Evolutionary conservation across 2,329 filamentous ascomycete species (phyloP).

Genomic region (Clonostachys rosea): DNA sequence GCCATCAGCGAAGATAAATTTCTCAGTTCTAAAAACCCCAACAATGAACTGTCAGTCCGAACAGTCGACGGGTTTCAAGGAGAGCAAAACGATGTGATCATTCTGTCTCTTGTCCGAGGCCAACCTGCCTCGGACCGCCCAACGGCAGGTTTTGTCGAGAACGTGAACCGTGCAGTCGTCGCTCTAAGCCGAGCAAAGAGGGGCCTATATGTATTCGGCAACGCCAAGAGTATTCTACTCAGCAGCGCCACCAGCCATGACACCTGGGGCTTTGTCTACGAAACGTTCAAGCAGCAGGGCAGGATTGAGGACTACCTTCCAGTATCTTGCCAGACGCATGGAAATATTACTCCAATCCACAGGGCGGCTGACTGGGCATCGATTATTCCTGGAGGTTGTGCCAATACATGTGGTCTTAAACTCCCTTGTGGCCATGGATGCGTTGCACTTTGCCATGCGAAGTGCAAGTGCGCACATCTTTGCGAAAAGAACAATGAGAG

Average conservation of each 20-base stretch:
- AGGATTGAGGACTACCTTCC: constrained; percentile 40
- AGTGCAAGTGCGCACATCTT: neutral
- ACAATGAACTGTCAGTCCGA: constrained; percentile 51
- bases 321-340: constrained; percentile 59
- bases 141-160: constrained; percentile 68
- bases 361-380: constrained; percentile 46
- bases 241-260: constrained; percentile 29
- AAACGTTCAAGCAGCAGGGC: constrained; percentile 31
- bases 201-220: constrained; percentile 84
- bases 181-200: constrained; percentile 65
- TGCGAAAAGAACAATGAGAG: neutral
- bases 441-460: neutral
- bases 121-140: constrained; percentile 32
- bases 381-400: constrained; percentile 12
- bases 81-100: constrained; percentile 80
- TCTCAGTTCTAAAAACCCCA: constrained; percentile 14
- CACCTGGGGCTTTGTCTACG: constrained; percentile 34
- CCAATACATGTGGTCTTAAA: neutral
- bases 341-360: constrained; percentile 41
- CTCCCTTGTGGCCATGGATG: neutral
- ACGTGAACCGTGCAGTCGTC: constrained; percentile 54
- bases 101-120: constrained; percentile 77
- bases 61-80: constrained; percentile 91
- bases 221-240: constrained; percentile 49
- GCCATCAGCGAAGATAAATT: constrained; percentile 28